Evolutionary conservation across 768 basidiomycete genomes (phyloP), one percentile per base, ranked within the genome.

Genomic region (Leccinum olivaceopallidum): DNA sequence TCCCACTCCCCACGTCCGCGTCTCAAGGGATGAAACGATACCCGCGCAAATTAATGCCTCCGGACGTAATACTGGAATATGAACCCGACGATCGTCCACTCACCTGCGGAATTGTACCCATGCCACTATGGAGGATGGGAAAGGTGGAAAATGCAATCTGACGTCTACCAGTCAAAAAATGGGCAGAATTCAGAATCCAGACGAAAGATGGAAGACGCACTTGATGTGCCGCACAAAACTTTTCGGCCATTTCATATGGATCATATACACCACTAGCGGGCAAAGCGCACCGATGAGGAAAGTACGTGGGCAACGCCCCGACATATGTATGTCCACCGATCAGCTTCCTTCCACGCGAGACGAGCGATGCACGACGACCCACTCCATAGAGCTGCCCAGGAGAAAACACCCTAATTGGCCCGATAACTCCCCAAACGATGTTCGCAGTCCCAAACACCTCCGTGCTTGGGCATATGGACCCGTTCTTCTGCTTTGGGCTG

Each of bases 351-450:
- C 37, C 14, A 16, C 14, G 37, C 37, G 6, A 2, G 37, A 16
- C 5, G 37, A 12, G 14, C 37, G 4, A 37, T 36, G 14, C 37
- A 37, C 37, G 14, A 37, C 14, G 37, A 37, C 37, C 14, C 52
- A 75, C 78, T 60, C 81, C 81, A 72, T 88, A 88, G 18, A 85
- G 76, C 68, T 84, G 82, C 13, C 88, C 89, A 18, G 75, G 51
- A 2, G 84, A 88, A 79, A 90, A 92, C 69, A 86, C 81, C 22
- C 84, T 79, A 30, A 75, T 77, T 5, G 92, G 92, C 2, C 92
- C 90, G 58, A 94, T 89, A 62, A 90, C 88, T 61, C 92, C 89
- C 86, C 86, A 92, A 63, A 93, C 82, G 62, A 93, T 83, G 60
- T 84, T 85, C 22, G 91, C 91, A 3, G 89, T 90, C 39, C 88